These are phyloP conservation scores for Metschnikowia continentalis DNA, from an alignment of 805 yeast species.

Conservation along the genomic window DNA sequence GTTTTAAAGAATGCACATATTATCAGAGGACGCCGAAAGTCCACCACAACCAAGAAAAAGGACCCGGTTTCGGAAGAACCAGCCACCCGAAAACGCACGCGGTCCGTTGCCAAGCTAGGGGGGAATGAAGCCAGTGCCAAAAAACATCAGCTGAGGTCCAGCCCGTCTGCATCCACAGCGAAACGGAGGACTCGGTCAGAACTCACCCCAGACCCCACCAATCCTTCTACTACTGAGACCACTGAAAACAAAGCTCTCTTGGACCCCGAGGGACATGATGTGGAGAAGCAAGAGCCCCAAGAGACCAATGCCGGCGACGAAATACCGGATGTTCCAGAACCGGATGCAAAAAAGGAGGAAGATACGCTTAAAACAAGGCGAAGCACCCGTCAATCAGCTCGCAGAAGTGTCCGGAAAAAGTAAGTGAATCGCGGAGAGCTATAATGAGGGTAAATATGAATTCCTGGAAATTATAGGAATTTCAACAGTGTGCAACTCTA, in stretches of 20 bases:
- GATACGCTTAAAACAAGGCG: slow-evolving; percentile 14
- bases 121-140: slow-evolving; percentile 10
- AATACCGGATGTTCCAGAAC: neutral
- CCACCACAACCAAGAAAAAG: slow-evolving; percentile 8
- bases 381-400: slow-evolving; percentile 11
- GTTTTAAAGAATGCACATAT: neutral
- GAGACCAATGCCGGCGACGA: neutral
- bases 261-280: neutral
- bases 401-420: slow-evolving; percentile 14
- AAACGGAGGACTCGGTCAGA: slow-evolving; percentile 20
- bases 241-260: neutral
- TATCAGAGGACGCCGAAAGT: slow-evolving; percentile 7
- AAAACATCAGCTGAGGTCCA: slow-evolving; percentile 10
- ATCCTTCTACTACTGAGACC: neutral
- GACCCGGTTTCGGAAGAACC: slow-evolving; percentile 6
- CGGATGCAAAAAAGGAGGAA: slow-evolving; percentile 4
- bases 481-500: too few relatives aligned
- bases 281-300: slow-evolving; percentile 5
- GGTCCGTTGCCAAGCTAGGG: slow-evolving; percentile 18
- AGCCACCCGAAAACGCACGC: slow-evolving; percentile 17
- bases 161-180: slow-evolving; percentile 7
- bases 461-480: too few relatives aligned
- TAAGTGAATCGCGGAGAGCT: neutral
- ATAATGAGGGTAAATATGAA: too few relatives aligned
- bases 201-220: slow-evolving; percentile 8